Evolutionary conservation across 768 basidiomycete genomes (phyloP), one percentile per base, ranked within the genome.

Genomic region (Glaciozyma antarctica): DNA sequence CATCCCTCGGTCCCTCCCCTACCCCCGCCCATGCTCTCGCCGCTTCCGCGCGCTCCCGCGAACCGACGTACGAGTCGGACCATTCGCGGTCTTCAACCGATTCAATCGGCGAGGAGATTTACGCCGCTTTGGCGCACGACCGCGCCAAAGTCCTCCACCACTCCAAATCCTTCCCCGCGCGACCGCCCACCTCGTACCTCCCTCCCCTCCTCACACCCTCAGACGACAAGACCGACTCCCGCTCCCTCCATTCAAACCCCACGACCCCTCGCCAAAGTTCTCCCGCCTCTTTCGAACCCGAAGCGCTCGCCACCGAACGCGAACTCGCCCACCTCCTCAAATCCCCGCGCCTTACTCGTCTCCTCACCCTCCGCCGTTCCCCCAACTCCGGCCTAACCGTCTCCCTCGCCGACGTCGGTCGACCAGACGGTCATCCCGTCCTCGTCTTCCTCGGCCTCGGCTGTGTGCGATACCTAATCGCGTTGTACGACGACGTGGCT

Each of bases 401-500:
- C 24, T 74, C 94, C 71, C 80, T 94, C n/a, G 91, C 94, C 5
- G 94, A 98, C 74, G 81, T 97, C 66, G 94, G 95, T 3, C 83
- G 82, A 67, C 81, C 86, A 5, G 83, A 82, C n/a, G 94, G 94
- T 1, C 83, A 84, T 72, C 94, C 94, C 0, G 83, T 98, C 13
- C 78, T 99, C 28, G 83, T 98, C 28, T 99, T 94, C 76, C 83
- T 99, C 66, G 94, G 94, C 3, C 75, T 98, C 55, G 94, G 93
- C 21, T 90, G 90, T 73, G 94, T 98, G 5, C 83, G 94, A 48
- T 92, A 98, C 76, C 82, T 97, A 64, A 88, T 95, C 82, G 92
- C 89, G 19, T 78, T 98, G 56, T 98, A 92, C 75, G 94, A 98
- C 75, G 94, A 99, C 75, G 87, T 97, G 84, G 94, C 94, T 6